Evolutionary conservation across 768 basidiomycete species (phyloP).

Genomic region (Chalciporus sphaerocephalus): DNA sequence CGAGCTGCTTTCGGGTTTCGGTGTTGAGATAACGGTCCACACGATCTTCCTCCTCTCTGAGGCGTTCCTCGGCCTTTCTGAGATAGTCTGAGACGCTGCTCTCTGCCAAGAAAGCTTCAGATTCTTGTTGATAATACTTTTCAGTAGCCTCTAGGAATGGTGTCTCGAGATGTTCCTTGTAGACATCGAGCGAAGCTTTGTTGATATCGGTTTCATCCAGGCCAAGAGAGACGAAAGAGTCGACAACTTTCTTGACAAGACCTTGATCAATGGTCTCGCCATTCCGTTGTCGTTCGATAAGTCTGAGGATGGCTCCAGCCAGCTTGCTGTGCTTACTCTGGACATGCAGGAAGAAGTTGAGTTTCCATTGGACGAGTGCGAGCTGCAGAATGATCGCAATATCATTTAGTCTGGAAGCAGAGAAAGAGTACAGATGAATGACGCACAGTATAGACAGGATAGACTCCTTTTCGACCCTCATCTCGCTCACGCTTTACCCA

Average conservation of each 20-base stretch:
- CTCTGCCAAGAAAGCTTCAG: constrained; percentile 81
- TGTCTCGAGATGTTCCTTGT: constrained; percentile 83
- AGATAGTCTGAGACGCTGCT: constrained; percentile 93
- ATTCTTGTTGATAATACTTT: constrained; percentile 89
- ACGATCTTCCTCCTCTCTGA: constrained; percentile 92
- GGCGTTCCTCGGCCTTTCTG: constrained; percentile 87
- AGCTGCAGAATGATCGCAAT: constrained; percentile 44
- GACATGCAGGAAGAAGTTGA: constrained; percentile 84
- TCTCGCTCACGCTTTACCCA: constrained; percentile 99
- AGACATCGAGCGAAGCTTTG: constrained; percentile 89
- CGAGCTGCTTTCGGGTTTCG: constrained; percentile 76
- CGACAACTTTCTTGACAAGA: constrained; percentile 90
- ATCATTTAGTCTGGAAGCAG: constrained; percentile 3
- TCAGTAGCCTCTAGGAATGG: constrained; percentile 89
- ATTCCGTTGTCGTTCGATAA: constrained; percentile 92
- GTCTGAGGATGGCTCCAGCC: constrained; percentile 78
- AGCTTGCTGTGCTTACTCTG: constrained; percentile 80
- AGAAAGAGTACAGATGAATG: neutral
- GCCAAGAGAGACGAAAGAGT: constrained; percentile 92
- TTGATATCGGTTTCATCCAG: constrained; percentile 89
- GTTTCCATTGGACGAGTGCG: constrained; percentile 94
- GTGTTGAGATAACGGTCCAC: constrained; percentile 92
- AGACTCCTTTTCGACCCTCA: constrained; percentile 92
- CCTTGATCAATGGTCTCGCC: constrained; percentile 92
- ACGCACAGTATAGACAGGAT: constrained; percentile 91